These are phyloP conservation scores for Podospora pseudopauciseta DNA, from an alignment of 495 filamentous ascomycete species.

Conservation along the genomic window DNA sequence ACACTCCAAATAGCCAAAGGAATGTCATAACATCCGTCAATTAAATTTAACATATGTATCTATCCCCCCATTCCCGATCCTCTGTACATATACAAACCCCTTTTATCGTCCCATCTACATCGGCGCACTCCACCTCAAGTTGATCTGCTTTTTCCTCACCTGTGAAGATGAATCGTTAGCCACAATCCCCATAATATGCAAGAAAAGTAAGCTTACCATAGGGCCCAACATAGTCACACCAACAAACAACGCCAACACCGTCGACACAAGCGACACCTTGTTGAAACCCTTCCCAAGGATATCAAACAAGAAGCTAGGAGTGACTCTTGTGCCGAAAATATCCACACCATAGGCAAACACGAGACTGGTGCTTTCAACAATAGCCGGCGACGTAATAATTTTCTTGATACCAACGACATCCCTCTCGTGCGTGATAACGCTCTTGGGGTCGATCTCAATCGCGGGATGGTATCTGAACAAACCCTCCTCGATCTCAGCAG, in stretches of 20 bases:
- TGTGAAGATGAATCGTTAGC: conserved; percentile 14
- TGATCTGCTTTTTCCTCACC: conserved; percentile 29
- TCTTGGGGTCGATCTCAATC: conserved; percentile 80
- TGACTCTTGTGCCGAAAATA: conserved; percentile 79
- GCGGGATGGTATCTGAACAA: conserved; percentile 69
- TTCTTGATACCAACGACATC: conserved; percentile 72
- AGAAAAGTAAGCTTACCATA: conserved; percentile 57
- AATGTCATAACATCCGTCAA: background rate
- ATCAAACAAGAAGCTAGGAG: conserved; percentile 85
- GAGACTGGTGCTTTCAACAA: conserved; percentile 90
- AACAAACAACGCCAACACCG: conserved; percentile 69
- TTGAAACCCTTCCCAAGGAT: conserved; percentile 89
- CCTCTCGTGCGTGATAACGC: conserved; percentile 74
- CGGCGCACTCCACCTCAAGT: conserved; percentile 26
- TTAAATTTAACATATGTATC: background rate
- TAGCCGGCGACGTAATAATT: conserved; percentile 67
- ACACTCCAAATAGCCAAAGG: background rate
- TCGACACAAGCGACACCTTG: conserved; percentile 77
- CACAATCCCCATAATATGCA: conserved; percentile 1
- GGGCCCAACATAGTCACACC: conserved; percentile 77
- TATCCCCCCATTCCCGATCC: background rate
- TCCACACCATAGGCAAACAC: conserved; percentile 88
- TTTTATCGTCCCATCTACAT: conserved; percentile 15
- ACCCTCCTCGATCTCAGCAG: conserved; percentile 78
- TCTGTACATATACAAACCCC: conserved; percentile 3